These are phyloP conservation scores for Chaetothyriales sp. DNA, from an alignment of 2,329 filamentous ascomycete genomes.

Conservation along the genomic window DNA sequence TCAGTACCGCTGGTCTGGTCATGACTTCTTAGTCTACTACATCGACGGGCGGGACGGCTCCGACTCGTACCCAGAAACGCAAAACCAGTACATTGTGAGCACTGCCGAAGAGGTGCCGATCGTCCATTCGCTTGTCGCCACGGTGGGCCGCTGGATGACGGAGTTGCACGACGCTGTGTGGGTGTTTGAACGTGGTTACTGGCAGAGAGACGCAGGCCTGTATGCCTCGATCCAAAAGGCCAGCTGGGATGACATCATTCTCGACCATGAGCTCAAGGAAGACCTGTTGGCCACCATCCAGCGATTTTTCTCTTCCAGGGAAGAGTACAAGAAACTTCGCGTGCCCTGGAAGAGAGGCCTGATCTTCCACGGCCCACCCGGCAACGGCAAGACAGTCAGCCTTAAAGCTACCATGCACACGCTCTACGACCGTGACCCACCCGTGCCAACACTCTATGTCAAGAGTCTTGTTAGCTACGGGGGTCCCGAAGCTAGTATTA, in stretches of 20 bases:
- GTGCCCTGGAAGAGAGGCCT: conserved; percentile 35
- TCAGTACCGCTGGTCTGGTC: conserved; percentile 9
- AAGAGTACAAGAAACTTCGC: conserved; percentile 28
- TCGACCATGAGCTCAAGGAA: conserved; percentile 30
- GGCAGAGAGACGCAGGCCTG: conserved; percentile 25
- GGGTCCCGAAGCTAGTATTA: conserved; percentile 13
- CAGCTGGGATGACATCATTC: conserved; percentile 33
- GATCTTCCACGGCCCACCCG: conserved; percentile 28
- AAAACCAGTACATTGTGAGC: conserved; percentile 16
- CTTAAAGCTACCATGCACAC: conserved; percentile 33
- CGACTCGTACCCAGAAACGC: conserved; percentile 2
- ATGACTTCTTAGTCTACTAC: conserved; percentile 15
- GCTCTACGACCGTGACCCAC: conserved; percentile 22
- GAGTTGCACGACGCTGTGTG: conserved; percentile 26
- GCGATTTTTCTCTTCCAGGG: conserved; percentile 28
- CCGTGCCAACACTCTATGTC: conserved; percentile 27
- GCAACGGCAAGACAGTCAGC: conserved; percentile 31
- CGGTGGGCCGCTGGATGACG: conserved; percentile 7
- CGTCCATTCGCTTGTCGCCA: conserved; percentile 8
- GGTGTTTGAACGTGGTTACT: conserved; percentile 29
- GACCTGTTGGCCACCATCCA: conserved; percentile 25
- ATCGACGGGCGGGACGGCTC: conserved; percentile 14
- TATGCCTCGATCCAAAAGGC: conserved; percentile 28
- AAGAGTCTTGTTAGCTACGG: conserved; percentile 17
- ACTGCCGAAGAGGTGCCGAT: conserved; percentile 1